These are phyloP conservation scores for Hypoxylon subgilvum DNA, from an alignment of 495 filamentous ascomycete species.

Conservation along the genomic window DNA sequence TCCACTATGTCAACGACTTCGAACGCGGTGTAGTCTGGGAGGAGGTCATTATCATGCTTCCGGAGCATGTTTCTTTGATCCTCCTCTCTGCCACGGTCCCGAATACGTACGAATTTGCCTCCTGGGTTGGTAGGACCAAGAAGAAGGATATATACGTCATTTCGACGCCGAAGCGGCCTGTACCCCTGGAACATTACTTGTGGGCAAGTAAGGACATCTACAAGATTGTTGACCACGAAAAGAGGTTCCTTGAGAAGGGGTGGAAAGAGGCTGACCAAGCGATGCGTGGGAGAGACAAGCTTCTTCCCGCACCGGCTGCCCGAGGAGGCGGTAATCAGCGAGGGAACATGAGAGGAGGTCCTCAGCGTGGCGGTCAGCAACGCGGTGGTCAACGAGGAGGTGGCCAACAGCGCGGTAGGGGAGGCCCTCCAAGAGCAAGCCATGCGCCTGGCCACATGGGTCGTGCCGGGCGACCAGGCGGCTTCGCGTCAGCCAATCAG, in stretches of 20 bases:
- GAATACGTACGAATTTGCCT: constrained; percentile 96
- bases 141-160: constrained; percentile 99
- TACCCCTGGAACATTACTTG: constrained; percentile 93
- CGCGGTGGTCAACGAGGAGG: constrained; percentile 64
- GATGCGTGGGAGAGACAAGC: constrained; percentile 80
- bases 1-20: constrained; percentile 98
- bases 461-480: constrained; percentile 78
- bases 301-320: constrained; percentile 55
- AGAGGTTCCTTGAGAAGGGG: constrained; percentile 84
- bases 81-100: constrained; percentile 95
- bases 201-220: constrained; percentile 91
- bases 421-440: constrained; percentile 63
- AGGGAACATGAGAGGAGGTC: constrained; percentile 62
- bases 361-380: constrained; percentile 54
- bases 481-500: constrained; percentile 85
- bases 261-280: constrained; percentile 93
- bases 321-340: constrained; percentile 61
- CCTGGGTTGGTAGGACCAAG: constrained; percentile 97
- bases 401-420: constrained; percentile 61
- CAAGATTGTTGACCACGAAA: constrained; percentile 93
- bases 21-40: constrained; percentile 99
- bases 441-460: constrained; percentile 81
- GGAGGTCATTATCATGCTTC: constrained; percentile 99
- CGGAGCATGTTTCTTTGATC: constrained; percentile 93
- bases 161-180: constrained; percentile 91